These are phyloP conservation scores for Podila epicladia DNA, from an alignment of 192 early-diverging fungal genomes.

Conservation along the genomic window DNA sequence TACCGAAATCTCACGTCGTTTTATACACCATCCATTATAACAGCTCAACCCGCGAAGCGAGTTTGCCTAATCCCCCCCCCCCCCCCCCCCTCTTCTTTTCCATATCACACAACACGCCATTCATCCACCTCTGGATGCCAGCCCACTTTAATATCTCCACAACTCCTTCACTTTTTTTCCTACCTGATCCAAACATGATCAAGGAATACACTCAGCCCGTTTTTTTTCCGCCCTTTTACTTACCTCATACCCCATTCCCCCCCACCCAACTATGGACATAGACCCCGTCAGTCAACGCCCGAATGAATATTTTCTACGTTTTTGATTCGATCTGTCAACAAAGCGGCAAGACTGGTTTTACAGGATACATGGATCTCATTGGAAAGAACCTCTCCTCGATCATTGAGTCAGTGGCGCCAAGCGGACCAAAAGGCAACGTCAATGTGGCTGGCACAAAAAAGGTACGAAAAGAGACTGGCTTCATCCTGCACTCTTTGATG, in stretches of 20 bases:
- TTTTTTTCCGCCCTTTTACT: background rate
- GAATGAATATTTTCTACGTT: constrained; percentile 68
- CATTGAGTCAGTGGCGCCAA: constrained; percentile 53
- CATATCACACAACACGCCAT: too few relatives aligned
- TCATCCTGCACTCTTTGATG: too few relatives aligned
- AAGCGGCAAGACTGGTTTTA: constrained; percentile 55
- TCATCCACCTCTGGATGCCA: too few relatives aligned
- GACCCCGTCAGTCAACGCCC: constrained; percentile 58
- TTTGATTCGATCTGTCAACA: constrained; percentile 62
- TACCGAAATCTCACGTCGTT: too few relatives aligned
- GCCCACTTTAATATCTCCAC: too few relatives aligned
- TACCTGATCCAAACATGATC: too few relatives aligned
- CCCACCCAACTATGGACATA: background rate
- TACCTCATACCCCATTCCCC: too few relatives aligned
- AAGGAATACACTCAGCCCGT: background rate
- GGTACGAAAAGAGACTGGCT: constrained; percentile 19
- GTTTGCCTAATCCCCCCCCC: too few relatives aligned
- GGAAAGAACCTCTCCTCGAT: constrained; percentile 54
- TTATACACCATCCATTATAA: too few relatives aligned
- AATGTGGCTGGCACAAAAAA: constrained; percentile 64
- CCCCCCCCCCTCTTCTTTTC: too few relatives aligned
- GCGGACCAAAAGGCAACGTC: constrained; percentile 59
- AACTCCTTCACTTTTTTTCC: too few relatives aligned
- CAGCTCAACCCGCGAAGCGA: too few relatives aligned
- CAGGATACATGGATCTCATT: constrained; percentile 61